These are phyloP conservation scores for Takashimella tepidaria DNA, from an alignment of 1,284 basidiomycete genomes.

Conservation along the genomic window DNA sequence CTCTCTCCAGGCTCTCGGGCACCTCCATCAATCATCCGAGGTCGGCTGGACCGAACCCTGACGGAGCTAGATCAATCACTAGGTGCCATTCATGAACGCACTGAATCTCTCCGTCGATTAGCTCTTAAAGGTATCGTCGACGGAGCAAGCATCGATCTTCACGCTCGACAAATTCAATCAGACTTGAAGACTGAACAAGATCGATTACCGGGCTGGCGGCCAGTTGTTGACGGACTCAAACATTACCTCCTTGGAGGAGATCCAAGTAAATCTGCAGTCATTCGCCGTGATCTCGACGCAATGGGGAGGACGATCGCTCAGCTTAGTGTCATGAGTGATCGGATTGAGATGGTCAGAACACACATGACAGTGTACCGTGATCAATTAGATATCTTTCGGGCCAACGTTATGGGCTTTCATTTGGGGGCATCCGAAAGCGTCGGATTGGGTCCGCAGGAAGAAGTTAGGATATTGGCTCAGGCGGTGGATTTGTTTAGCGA, in stretches of 20 bases:
- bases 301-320: conserved; percentile 28
- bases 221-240: conserved; percentile 21
- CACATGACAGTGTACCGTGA: conserved; percentile 32
- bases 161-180: neutral
- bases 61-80: conserved; percentile 27
- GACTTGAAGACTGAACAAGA: conserved; percentile 20
- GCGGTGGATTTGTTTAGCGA: conserved; percentile 23
- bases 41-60: conserved; percentile 34
- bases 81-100: conserved; percentile 17
- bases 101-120: conserved; percentile 14
- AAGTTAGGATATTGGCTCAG: conserved; percentile 27
- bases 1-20: conserved; percentile 18
- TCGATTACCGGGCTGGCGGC: conserved; percentile 33
- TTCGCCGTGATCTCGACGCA: conserved; percentile 30
- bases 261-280: conserved; percentile 24
- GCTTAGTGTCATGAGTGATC: conserved; percentile 19
- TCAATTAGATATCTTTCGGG: conserved; percentile 37
- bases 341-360: conserved; percentile 25
- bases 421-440: conserved; percentile 22
- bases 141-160: neutral
- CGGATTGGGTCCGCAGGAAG: conserved; percentile 32
- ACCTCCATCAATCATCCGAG: conserved; percentile 8
- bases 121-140: neutral
- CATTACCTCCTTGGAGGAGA: conserved; percentile 39
- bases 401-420: conserved; percentile 42